phyloP scores from a whole-genome alignment of 257 asterid genomes.

The Anisodus tanguticus region DNA sequence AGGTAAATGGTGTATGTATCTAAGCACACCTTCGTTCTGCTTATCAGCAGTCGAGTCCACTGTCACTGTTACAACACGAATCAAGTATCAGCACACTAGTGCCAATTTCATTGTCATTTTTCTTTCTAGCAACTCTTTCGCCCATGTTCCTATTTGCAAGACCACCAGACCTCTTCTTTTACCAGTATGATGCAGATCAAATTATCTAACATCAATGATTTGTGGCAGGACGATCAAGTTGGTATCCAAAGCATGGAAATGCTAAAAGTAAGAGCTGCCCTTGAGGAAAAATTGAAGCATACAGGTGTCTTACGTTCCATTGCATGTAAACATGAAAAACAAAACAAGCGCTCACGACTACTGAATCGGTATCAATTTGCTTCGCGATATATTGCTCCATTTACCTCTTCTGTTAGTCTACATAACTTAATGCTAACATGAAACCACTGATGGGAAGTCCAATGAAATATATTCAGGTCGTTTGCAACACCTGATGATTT shows the following conservation, averaged over 20 bases:
- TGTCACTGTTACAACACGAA: background rate
- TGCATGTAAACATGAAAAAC: conserved; percentile 51
- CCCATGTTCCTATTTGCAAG: background rate
- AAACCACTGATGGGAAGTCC: conserved; percentile 20
- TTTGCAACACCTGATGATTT: conserved; percentile 88
- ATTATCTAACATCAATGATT: conserved; percentile 17
- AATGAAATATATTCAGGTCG: conserved; percentile 50
- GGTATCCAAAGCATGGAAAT: conserved; percentile 81
- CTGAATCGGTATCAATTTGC: conserved; percentile 65
- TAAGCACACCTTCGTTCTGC: conserved; percentile 12
- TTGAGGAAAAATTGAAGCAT: conserved; percentile 83
- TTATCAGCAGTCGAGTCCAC: conserved; percentile 11
- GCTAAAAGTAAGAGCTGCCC: conserved; percentile 85
- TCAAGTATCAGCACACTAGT: background rate
- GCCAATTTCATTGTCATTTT: conserved; percentile 1
- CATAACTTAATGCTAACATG: background rate
- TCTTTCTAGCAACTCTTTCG: conserved; percentile 1
- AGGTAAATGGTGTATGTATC: conserved; percentile 50
- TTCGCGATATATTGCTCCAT: background rate
- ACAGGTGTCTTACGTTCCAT: conserved; percentile 70
- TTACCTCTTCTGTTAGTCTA: background rate
- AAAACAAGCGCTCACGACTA: conserved; percentile 48
- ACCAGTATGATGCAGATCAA: background rate
- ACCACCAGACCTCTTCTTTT: background rate
- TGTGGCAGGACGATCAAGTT: conserved; percentile 62